These are phyloP conservation scores for Colletotrichum viniferum DNA, from an alignment of 2,329 filamentous ascomycete genomes.

Conservation along the genomic window DNA sequence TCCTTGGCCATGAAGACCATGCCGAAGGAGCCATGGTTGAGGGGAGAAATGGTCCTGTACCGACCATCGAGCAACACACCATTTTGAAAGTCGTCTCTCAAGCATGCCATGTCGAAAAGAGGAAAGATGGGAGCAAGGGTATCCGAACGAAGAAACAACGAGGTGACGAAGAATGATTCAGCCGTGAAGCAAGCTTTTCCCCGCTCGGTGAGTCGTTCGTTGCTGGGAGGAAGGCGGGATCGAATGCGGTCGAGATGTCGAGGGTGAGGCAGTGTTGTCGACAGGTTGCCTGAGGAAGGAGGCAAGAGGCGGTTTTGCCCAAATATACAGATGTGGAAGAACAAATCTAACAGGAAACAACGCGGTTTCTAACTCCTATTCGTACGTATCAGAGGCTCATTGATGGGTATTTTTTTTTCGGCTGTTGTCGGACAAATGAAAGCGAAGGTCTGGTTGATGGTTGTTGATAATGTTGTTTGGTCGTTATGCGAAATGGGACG, in stretches of 20 bases:
- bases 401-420: conserved; percentile 26
- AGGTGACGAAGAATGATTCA: conserved; percentile 9
- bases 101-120: conserved; percentile 71
- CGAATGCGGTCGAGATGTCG: background rate
- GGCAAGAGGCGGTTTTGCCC: background rate
- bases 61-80: conserved; percentile 86
- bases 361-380: conserved; percentile 28
- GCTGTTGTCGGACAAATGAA: conserved; percentile 20
- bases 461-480: conserved; percentile 8
- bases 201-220: background rate
- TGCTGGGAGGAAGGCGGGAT: background rate
- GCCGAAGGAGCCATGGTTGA: conserved; percentile 98
- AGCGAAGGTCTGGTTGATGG: conserved; percentile 18
- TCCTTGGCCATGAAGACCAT: conserved; percentile 97
- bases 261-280: background rate
- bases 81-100: conserved; percentile 80
- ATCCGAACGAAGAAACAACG: conserved; percentile 12
- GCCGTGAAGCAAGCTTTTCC: background rate
- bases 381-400: conserved; percentile 46
- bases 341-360: conserved; percentile 22
- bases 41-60: conserved; percentile 87
- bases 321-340: conserved; percentile 12
- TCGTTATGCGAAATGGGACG: conserved; percentile 21
- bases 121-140: conserved; percentile 26
- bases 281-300: background rate